A percentile compares a stretch with the other conserved stretches of the same genome.
Conservation (phyloP, 1,139 yeast genomes). For the Suhomyces anneliseae region DNA sequence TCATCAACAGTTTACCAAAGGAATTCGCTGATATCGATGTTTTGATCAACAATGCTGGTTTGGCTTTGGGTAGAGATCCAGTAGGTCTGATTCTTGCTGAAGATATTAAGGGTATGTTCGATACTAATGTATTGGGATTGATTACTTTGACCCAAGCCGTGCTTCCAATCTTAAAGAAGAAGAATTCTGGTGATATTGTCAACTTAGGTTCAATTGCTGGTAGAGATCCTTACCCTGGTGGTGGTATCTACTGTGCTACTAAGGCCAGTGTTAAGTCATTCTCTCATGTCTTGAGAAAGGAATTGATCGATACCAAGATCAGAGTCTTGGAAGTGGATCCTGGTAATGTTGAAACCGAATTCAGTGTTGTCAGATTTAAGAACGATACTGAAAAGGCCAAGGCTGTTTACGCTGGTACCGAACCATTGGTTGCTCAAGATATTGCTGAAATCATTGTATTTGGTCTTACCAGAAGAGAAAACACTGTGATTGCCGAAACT, state of each 20-base stretch:
- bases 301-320: constrained; percentile 67
- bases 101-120: constrained; percentile 41
- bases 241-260: constrained; percentile 86
- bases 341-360: constrained; percentile 87
- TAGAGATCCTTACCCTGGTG: constrained; percentile 82
- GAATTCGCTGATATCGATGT: constrained; percentile 43
- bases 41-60: constrained; percentile 45
- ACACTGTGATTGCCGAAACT: constrained; percentile 77
- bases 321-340: constrained; percentile 86
- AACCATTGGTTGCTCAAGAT: constrained; percentile 74
- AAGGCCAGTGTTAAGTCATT: constrained; percentile 81
- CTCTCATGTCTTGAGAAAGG: constrained; percentile 75
- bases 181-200: constrained; percentile 72
- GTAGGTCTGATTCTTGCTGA: constrained; percentile 33
- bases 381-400: constrained; percentile 73
- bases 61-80: constrained; percentile 42
- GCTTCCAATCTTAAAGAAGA: constrained; percentile 44
- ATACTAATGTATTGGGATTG: constrained; percentile 44
- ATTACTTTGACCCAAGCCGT: constrained; percentile 42
- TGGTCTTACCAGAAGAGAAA: constrained; percentile 65
- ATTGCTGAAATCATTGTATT: constrained; percentile 81
- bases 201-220: constrained; percentile 89
- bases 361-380: constrained; percentile 70
- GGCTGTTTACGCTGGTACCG: constrained; percentile 68
- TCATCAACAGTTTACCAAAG: constrained; percentile 30